These are phyloP conservation scores for Fragosphaeria purpurea DNA, from an alignment of 2,329 filamentous ascomycete species.

Conservation along the genomic window DNA sequence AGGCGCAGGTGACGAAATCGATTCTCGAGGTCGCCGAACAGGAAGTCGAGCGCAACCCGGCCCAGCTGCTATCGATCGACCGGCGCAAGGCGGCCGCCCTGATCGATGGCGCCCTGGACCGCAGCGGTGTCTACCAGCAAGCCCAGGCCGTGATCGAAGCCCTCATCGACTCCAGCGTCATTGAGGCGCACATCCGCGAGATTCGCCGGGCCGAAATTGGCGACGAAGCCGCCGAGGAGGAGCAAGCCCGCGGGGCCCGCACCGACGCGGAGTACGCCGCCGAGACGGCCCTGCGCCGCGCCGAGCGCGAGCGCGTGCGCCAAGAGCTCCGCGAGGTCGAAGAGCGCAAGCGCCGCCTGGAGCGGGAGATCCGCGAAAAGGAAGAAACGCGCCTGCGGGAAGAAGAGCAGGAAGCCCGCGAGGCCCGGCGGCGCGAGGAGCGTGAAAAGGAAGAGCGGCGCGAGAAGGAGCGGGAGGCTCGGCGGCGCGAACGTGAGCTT, in stretches of 20 bases:
- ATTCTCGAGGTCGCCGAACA: conserved; percentile 61
- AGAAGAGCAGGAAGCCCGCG: conserved; percentile 22
- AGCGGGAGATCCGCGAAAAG: conserved; percentile 44
- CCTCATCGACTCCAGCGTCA: conserved; percentile 57
- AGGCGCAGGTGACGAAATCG: conserved; percentile 53
- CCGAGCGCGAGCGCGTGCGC: conserved; percentile 51
- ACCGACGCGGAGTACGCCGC: conserved; percentile 64
- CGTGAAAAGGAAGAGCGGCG: conserved; percentile 26
- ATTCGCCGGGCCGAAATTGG: conserved; percentile 60
- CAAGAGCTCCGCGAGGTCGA: conserved; percentile 50
- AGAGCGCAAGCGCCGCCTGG: conserved; percentile 50
- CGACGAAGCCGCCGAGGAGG: conserved; percentile 54
- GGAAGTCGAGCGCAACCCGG: conserved; percentile 66
- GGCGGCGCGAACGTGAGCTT: conserved; percentile 23
- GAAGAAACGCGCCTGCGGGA: conserved; percentile 25
- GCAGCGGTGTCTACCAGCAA: conserved; percentile 64
- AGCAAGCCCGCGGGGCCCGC: conserved; percentile 56
- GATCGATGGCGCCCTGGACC: conserved; percentile 68
- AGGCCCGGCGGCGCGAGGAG: conserved; percentile 25
- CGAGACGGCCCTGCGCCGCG: conserved; percentile 51
- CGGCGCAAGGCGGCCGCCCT: conserved; percentile 64
- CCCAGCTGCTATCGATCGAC: conserved; percentile 61
- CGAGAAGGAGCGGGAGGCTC: conserved; percentile 31
- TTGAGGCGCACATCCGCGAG: conserved; percentile 60
- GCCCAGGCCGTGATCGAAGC: conserved; percentile 57